These are phyloP conservation scores for Hemerocallis citrina DNA, from an alignment of 106 monocot genomes.

Conservation along the genomic window DNA sequence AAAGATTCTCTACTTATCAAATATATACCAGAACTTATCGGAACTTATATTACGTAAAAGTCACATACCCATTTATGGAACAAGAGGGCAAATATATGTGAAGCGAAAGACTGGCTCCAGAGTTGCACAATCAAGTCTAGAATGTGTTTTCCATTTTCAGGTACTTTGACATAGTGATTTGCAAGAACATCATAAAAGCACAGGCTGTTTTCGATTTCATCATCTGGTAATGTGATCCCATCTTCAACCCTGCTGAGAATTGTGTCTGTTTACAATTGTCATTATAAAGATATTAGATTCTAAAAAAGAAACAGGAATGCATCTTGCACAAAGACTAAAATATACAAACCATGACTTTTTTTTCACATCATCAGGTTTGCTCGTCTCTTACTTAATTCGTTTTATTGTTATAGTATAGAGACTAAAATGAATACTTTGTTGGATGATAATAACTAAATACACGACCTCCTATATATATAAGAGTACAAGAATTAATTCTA, in stretches of 20 bases:
- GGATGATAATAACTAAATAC: no score
- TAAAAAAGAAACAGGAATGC: neutral
- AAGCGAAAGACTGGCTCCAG: conserved; percentile 94
- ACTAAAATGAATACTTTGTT: no score
- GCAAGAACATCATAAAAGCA: conserved; percentile 92
- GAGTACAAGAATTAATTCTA: no score
- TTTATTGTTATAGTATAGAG: no score
- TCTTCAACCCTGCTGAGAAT: conserved; percentile 56
- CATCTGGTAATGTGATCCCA: conserved; percentile 25
- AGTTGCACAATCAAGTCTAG: conserved; percentile 78
- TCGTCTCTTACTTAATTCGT: no score
- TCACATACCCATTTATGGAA: conserved; percentile 89
- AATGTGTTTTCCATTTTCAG: conserved; percentile 64
- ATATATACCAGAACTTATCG: no score
- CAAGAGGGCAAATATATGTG: conserved; percentile 98
- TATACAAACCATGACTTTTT: no score
- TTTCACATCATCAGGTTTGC: no score
- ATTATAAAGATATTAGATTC: conserved; percentile 7
- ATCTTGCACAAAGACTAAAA: no score
- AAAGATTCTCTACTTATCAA: no score
- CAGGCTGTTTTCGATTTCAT: conserved; percentile 21
- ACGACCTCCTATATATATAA: no score
- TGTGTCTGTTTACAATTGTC: conserved; percentile 42
- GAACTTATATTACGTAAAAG: no score
- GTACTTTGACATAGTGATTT: conserved; percentile 63